Base-by-base conservation (phyloP, 176 grass and related monocot species). In the Stipa capillata region DNA sequence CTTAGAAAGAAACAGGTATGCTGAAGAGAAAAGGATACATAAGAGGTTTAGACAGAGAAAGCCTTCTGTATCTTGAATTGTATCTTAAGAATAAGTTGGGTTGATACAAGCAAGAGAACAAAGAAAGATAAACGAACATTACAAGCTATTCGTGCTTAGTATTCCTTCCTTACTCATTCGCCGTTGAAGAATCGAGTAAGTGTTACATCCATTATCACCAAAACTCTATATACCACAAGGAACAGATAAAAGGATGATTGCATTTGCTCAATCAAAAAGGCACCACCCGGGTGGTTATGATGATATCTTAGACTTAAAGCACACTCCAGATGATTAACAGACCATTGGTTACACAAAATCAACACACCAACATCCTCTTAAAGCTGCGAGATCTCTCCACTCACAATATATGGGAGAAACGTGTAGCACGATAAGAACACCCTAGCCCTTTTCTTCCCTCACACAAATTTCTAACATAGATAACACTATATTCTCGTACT, bases 251-350 rank as follows among this genome's bases (percentile, higher is more conserved):
- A 86, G 60, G 50, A 68, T 70, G 50, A 35, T 41, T 13, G 43
- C 20, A 77, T 61, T 33, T 77, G 20, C 42, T 9, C 42, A 4
- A 53, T 62, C 62, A 82, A 53, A 61, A 53, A 35, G 52, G 6
- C n/a, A n/a, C 16, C 72, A 63, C 35, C 17, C 24, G 0, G 6
- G 41, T 58, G 18, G 17, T 42, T 82, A 77, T 87, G 63, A 64
- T 87, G 44, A 21, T 62, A 77, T n/a, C 42, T 77, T 44, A 51
- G 51, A 87, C 63, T 77, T 70, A 77, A 25, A 87, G 18, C 9
- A 59, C 29, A 77, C 10, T 24, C 24, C 63, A 54, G 58, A 62
- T 70, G 47, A 82, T 54, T 28, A 82, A 10, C 27, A 53, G 32
- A 55, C 25, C 5, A 20, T 7, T 34, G 24, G 24, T 62, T 44